Conservation (phyloP, 176 grass and related monocot species). For the Alloteropsis semialata region DNA sequence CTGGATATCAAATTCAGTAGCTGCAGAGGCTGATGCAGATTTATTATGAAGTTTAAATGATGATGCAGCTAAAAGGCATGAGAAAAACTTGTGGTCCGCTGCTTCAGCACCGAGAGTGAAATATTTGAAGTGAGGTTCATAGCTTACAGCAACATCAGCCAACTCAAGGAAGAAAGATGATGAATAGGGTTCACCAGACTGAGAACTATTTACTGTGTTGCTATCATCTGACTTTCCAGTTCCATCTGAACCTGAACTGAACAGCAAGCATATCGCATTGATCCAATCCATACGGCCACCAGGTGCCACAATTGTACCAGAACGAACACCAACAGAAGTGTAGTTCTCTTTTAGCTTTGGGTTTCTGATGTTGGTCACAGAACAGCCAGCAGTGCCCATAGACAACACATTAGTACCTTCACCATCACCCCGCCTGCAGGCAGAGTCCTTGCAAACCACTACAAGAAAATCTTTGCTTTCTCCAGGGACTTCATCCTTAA, state of each 20-base stretch:
- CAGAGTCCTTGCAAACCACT: conserved; percentile 66
- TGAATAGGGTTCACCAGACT: conserved; percentile 25
- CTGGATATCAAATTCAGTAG: conserved; percentile 65
- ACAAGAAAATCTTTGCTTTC: conserved; percentile 67
- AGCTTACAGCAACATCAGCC: conserved; percentile 85
- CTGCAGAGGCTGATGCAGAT: conserved; percentile 42
- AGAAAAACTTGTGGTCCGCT: conserved; percentile 36
- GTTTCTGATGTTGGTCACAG: conserved; percentile 71
- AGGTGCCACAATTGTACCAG: conserved; percentile 83
- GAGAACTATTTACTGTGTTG: conserved; percentile 35
- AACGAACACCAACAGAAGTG: conserved; percentile 61
- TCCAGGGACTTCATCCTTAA: conserved; percentile 40
- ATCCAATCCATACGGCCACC: conserved; percentile 98
- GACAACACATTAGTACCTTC: conserved; percentile 81
- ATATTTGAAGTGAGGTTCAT: conserved; percentile 72
- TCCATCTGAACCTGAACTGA: conserved; percentile 55
- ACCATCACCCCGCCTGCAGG: conserved; percentile 78
- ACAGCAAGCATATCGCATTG: conserved; percentile 57
- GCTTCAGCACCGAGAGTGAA: conserved; percentile 33
- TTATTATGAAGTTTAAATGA: conserved; percentile 80
- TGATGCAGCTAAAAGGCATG: conserved; percentile 91
- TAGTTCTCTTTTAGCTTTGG: conserved; percentile 68
- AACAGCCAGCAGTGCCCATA: conserved; percentile 68
- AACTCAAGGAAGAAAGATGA: conserved; percentile 84
- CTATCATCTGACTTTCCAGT: conserved; percentile 38